A percentile compares a stretch with the other conserved stretches of the same genome.
Conservation (phyloP, 2,329 filamentous ascomycete genomes). For the Myriosclerotinia scirpicola region DNA sequence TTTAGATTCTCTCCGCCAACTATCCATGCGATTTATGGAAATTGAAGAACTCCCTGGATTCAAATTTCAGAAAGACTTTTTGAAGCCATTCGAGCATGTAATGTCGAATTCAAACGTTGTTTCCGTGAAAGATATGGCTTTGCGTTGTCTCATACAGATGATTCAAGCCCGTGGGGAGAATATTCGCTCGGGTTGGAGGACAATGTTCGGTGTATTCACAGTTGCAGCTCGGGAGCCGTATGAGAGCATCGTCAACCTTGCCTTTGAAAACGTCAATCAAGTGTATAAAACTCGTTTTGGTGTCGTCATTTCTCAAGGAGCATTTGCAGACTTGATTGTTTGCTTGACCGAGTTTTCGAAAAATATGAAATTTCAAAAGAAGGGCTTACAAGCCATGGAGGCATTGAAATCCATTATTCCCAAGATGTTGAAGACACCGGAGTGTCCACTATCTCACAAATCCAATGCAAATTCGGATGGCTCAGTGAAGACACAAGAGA, state of each 20-base stretch:
- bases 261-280: slow-evolving; percentile 93
- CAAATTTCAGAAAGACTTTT: slow-evolving; percentile 99
- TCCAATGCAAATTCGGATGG: slow-evolving; percentile 44
- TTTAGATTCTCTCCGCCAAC: slow-evolving; percentile 87
- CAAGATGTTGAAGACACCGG: slow-evolving; percentile 91
- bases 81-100: slow-evolving; percentile 97
- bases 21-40: slow-evolving; percentile 99
- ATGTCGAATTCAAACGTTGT: slow-evolving; percentile 90
- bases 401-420: slow-evolving; percentile 90
- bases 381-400: slow-evolving; percentile 94
- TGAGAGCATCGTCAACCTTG: slow-evolving; percentile 93
- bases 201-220: slow-evolving; percentile 99
- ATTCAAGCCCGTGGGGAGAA: slow-evolving; percentile 96
- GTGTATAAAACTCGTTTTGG: slow-evolving; percentile 96
- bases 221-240: slow-evolving; percentile 91
- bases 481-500: slow-evolving; percentile 40
- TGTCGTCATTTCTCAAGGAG: slow-evolving; percentile 92
- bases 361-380: slow-evolving; percentile 98
- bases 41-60: slow-evolving; percentile 97
- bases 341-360: slow-evolving; percentile 98
- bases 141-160: slow-evolving; percentile 97
- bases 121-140: slow-evolving; percentile 94
- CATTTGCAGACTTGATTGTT: slow-evolving; percentile 93
- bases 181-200: slow-evolving; percentile 96
- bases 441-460: slow-evolving; percentile 82